Percentiles rank a stretch among this genome's conserved stretches.
phyloP scores from a whole-genome alignment of 169 alveolate species.

The Sarcocystis neurona region DNA sequence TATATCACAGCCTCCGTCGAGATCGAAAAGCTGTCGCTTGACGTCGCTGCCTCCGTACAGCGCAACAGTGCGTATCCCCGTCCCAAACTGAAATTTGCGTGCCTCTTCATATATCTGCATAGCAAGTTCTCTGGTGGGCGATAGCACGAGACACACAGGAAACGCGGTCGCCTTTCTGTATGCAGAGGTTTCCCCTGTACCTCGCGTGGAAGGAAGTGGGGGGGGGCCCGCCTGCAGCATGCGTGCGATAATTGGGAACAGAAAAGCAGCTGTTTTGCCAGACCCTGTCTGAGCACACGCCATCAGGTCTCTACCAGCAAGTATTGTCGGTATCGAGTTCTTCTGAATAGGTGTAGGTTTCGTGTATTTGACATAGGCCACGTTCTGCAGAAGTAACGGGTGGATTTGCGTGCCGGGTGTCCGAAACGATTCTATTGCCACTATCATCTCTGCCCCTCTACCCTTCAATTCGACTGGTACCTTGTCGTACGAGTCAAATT shows the following conservation, averaged over 20 bases:
- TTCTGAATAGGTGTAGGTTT: slow-evolving; percentile 93
- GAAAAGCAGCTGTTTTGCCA: slow-evolving; percentile 98
- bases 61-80: slow-evolving; percentile 90
- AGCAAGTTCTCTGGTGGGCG: slow-evolving; percentile 98
- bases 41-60: slow-evolving; percentile 92
- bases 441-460: slow-evolving; percentile 66
- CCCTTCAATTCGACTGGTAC: slow-evolving; percentile 78
- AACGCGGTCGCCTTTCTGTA: slow-evolving; percentile 67
- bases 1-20: slow-evolving; percentile 95
- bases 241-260: slow-evolving; percentile 90
- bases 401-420: slow-evolving; percentile 68
- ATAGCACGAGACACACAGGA: slow-evolving; percentile 81
- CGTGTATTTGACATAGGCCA: slow-evolving; percentile 76
- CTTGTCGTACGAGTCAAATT: slow-evolving; percentile 75
- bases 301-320: slow-evolving; percentile 92
- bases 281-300: slow-evolving; percentile 99
- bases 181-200: not conserved
- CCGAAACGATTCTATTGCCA: slow-evolving; percentile 72
- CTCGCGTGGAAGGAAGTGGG: slow-evolving; percentile 28
- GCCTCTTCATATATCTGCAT: slow-evolving; percentile 92
- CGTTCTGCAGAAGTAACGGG: slow-evolving; percentile 69
- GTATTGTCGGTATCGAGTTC: slow-evolving; percentile 91
- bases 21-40: slow-evolving; percentile 84
- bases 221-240: slow-evolving; percentile 67
- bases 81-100: slow-evolving; percentile 85